Evolutionary conservation across 306 rosid species (phyloP).

Genomic region (Bauhinia variegata): DNA sequence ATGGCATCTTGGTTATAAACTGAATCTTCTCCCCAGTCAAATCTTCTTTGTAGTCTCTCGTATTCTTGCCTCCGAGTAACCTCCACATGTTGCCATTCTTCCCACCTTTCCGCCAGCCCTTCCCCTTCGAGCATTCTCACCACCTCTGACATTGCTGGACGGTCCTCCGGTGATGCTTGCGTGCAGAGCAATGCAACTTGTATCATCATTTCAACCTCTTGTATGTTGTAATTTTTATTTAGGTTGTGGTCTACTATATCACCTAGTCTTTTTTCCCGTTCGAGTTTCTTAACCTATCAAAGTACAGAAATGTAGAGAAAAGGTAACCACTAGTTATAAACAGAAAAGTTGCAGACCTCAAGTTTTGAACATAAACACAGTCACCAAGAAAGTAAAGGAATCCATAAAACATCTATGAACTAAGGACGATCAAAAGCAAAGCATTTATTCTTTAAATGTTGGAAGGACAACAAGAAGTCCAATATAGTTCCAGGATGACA

Average conservation of each 20-base stretch:
- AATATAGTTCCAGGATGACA: neutral
- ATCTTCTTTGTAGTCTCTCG: constrained; percentile 88
- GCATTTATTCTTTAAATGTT: neutral
- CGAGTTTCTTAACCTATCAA: constrained; percentile 86
- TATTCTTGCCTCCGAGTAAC: constrained; percentile 87
- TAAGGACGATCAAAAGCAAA: neutral
- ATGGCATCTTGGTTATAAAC: constrained; percentile 88
- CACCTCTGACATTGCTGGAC: constrained; percentile 94
- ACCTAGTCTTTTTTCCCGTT: constrained; percentile 76
- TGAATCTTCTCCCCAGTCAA: constrained; percentile 98
- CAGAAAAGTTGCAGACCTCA: constrained; percentile 4
- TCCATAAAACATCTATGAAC: neutral
- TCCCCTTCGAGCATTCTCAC: constrained; percentile 99
- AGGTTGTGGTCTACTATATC: constrained; percentile 86
- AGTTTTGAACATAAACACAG: constrained; percentile 23
- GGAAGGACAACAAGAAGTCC: neutral
- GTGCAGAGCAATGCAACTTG: constrained; percentile 94
- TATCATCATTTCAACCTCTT: constrained; percentile 95
- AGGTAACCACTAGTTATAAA: constrained; percentile 22
- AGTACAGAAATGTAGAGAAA: constrained; percentile 19
- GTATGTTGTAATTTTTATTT: constrained; percentile 54
- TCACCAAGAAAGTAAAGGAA: neutral
- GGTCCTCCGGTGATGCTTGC: constrained; percentile 92
- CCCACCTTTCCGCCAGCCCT: constrained; percentile 99
- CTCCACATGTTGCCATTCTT: constrained; percentile 95